Evolutionary conservation across 2,329 filamentous ascomycete genomes (phyloP), one percentile per base, ranked within the genome.

Genomic region (Beauveria caledonica): DNA sequence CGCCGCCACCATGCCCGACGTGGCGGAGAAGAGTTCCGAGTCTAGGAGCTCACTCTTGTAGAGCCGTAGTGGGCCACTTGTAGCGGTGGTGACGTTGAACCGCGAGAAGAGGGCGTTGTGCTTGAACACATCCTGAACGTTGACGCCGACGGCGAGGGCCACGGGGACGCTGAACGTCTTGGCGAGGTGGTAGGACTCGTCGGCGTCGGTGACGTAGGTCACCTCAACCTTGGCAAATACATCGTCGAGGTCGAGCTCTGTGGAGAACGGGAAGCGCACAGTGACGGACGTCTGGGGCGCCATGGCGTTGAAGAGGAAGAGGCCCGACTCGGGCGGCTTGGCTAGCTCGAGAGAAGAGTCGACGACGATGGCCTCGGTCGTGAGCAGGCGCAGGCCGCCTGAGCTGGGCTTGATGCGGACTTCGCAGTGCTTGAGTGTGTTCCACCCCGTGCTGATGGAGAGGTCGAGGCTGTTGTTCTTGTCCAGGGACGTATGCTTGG

Each of bases 51-150:
- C 80, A 64, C 89, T 90, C 58, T 82, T 82, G 50, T 89, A 79
- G 7, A 99, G 76, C 4, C 88, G 83, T 10, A 97, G 72, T 0
- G 94, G 94, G 33, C 87, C 86, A 25, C 83, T 72, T 60, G 81
- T 90, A 1, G 90, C 88, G 0, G 92, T 92, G 13, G 90, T 92
- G 57, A 99, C 87, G 15, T 90, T 96, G 71, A 99, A 99, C 10
- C 88, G 87, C 0, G 92, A 97, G 69, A 94, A 94, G 0, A 97
- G 79, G 0, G 85, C 81, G 8, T 86, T 77, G 64, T 90, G 85
- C 70, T 96, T 96, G 78, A 97, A 97, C 29, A 95, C 85, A 67
- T 99, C 94, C 68, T 97, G 92, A 6, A 99, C 94, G 65, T 97
- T 97, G 63, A 99, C 94, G 3, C 93, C 92, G 3, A 99, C 80